Evolutionary conservation across 148 eudicot species (phyloP).

Genomic region (Linanthus parryae): DNA sequence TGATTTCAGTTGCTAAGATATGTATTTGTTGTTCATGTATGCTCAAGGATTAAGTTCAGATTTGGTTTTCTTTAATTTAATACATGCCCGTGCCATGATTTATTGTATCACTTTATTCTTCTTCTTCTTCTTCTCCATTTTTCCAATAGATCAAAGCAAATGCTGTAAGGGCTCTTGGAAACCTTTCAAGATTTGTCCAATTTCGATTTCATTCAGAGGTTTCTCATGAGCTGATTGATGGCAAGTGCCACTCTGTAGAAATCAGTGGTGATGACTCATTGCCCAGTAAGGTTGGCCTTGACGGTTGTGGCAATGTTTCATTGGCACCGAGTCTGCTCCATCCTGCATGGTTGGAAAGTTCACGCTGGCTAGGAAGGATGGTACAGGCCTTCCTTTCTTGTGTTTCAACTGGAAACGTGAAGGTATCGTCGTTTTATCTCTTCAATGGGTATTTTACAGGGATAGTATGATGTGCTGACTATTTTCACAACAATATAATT

Average conservation of each 20-base stretch:
- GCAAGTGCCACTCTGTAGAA: constrained; percentile 13
- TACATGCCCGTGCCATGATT: too few species aligned
- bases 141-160: constrained; percentile 70
- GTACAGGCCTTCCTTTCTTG: constrained; percentile 93
- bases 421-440: constrained; percentile 37
- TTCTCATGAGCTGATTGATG: constrained; percentile 16
- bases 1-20: too few species aligned
- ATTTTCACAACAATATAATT: too few species aligned
- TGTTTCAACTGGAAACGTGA: constrained; percentile 90
- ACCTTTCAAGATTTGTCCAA: constrained; percentile 67
- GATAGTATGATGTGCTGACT: constrained; percentile 1
- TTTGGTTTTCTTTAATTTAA: too few species aligned
- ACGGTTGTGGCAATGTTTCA: constrained; percentile 4
- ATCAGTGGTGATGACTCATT: constrained; percentile 9
- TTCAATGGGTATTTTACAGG: not conserved
- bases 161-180: constrained; percentile 95
- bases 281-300: constrained; percentile 14
- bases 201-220: constrained; percentile 25
- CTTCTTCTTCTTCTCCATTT: constrained; percentile 4
- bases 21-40: too few species aligned
- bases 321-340: constrained; percentile 13
- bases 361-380: constrained; percentile 54
- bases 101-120: not conserved
- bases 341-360: constrained; percentile 18
- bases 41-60: too few species aligned